Percentiles rank a stretch among this genome's conserved stretches.
These are phyloP conservation scores for Brassica carinata DNA, from an alignment of 345 rosid species.

Conservation along the genomic window DNA sequence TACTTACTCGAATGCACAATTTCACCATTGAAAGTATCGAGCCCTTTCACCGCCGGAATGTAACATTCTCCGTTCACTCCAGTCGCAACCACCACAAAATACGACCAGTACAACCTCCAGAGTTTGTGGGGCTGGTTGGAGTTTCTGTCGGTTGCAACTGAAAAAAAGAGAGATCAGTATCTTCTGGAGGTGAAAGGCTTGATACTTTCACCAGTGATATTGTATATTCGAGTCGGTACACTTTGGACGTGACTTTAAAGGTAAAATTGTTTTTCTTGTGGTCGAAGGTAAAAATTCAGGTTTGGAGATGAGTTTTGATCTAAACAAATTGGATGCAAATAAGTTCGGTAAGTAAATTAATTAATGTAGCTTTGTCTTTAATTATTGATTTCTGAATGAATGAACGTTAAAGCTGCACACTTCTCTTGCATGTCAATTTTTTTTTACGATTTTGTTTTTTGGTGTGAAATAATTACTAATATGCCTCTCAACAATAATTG, in stretches of 20 bases:
- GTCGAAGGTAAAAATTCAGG: constrained; percentile 87
- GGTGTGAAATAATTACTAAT: not conserved
- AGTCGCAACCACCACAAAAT: not conserved
- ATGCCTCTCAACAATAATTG: not conserved
- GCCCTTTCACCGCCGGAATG: not conserved
- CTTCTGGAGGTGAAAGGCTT: constrained; percentile 50
- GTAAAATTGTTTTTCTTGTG: constrained; percentile 55
- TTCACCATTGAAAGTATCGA: not conserved
- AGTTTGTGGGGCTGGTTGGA: constrained; percentile 36
- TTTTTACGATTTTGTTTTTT: not conserved
- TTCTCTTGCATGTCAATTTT: constrained; percentile 14
- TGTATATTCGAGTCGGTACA: constrained; percentile 61
- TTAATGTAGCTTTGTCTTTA: constrained; percentile 44
- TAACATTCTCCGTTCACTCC: not conserved
- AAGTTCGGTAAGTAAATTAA: constrained; percentile 30
- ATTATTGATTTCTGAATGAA: not conserved
- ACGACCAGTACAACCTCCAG: not conserved
- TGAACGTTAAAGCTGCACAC: constrained; percentile 4
- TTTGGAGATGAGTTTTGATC: constrained; percentile 62
- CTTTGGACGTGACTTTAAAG: constrained; percentile 47
- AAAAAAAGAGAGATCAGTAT: constrained; percentile 37
- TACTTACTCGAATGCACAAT: not conserved
- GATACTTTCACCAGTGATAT: constrained; percentile 46
- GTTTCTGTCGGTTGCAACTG: constrained; percentile 60
- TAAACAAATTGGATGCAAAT: too few species aligned